Percentiles rank a stretch among this genome's conserved stretches.
Conservation (phyloP, 2,329 filamentous ascomycete genomes). For the Botrytis hyacinthi region DNA sequence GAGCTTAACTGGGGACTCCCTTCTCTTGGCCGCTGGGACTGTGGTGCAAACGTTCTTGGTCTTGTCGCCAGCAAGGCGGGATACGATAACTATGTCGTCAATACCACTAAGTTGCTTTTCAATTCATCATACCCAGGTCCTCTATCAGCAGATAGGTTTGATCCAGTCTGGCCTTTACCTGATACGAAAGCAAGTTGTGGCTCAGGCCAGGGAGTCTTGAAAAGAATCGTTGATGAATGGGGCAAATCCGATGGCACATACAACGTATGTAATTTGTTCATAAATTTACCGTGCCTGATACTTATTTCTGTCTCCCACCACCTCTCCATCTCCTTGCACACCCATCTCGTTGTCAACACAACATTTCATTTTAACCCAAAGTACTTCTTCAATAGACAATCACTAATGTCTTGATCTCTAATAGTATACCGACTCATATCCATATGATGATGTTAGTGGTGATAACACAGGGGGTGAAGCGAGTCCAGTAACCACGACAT, state of each 20-base stretch:
- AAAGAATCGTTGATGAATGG: conserved; percentile 25
- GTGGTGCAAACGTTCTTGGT: conserved; percentile 34
- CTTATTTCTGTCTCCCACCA: background rate
- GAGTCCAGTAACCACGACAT: background rate
- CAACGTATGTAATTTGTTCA: conserved; percentile 13
- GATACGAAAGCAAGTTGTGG: conserved; percentile 28
- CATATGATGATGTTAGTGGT: conserved; percentile 25
- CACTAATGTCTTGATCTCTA: background rate
- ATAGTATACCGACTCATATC: conserved; percentile 27
- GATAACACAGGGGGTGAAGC: conserved; percentile 24
- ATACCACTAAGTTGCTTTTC: conserved; percentile 42
- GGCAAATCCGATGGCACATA: conserved; percentile 23
- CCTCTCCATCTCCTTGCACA: background rate
- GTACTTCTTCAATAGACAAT: no score
- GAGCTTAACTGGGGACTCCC: conserved; percentile 44
- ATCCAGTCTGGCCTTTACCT: conserved; percentile 28
- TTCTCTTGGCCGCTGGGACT: conserved; percentile 44
- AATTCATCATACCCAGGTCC: conserved; percentile 46
- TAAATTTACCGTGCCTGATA: background rate
- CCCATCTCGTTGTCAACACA: background rate
- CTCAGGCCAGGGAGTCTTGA: conserved; percentile 24
- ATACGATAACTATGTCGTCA: conserved; percentile 26
- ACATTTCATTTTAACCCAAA: background rate
- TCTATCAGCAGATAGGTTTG: conserved; percentile 32
- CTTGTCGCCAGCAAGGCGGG: conserved; percentile 33